Base-by-base conservation (phyloP, 495 filamentous ascomycete genomes). In the Daldinia concentrica region DNA sequence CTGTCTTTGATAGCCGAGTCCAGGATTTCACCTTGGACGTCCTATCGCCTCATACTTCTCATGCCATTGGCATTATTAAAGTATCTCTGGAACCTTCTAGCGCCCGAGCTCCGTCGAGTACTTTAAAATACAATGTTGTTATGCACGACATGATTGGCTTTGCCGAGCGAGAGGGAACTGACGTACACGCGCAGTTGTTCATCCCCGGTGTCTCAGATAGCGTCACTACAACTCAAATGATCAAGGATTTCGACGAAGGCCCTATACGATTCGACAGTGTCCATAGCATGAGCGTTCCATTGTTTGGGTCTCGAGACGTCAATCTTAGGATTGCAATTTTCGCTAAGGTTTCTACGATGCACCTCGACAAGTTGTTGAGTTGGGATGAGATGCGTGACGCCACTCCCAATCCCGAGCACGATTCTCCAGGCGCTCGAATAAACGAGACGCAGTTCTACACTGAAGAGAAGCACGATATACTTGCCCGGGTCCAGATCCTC, bases 121-220 rank as follows among this genome's bases (percentile, higher is more conserved):
- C 92, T 27, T 82, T 99, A 62, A 98, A 98, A 77, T 99, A 98
- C 82, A 99, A 98, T 73, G 93, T 98, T 26, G 94, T 97, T 56
- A 97, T 99, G 94, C 94, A 95, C 76, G 93, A 98, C 73, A 90
- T 99, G 89, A 81, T 95, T 48, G 95, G 95, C 5, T 98, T 99
- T 73, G 92, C 95, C 1, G 95, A 99, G 81, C 90, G 94, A 68
- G 95, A 99, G 81, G 95, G 95, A 4, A 95, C 93, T 8, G 90
- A 97, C 69, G 94, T 98, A 58, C 95, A 99, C 80, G 94, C 94
- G 2, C 96, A 98, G 80, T 86, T 99, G 26, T 98, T 97, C 75
- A 89, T 99, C 58, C 94, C 95, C 15, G 93, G 94, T 30, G 89
- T 97, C 51, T 95, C 92, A 14, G 95, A 97, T 78, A 94, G 94